phyloP scores from a whole-genome alignment of 2,329 filamentous ascomycete species.

The Dissoconium aciculare region DNA sequence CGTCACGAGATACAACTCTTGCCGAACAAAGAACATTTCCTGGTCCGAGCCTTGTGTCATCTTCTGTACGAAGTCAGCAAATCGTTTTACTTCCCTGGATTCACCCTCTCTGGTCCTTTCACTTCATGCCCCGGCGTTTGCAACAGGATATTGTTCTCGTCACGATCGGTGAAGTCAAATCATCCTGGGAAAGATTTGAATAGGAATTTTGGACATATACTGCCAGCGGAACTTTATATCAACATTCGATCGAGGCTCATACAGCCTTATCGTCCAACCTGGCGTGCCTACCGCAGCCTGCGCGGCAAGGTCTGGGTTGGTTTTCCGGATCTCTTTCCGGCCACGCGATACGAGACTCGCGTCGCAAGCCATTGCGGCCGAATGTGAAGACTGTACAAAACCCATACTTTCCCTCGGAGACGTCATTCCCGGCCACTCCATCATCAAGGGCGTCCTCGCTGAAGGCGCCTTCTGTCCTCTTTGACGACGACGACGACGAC shows the following conservation, averaged over 20 bases:
- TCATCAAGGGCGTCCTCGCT: slow-evolving; percentile 17
- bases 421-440: slow-evolving; percentile 11
- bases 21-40: no score
- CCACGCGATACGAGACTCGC: neutral
- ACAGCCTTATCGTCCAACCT: neutral
- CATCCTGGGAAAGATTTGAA: no score
- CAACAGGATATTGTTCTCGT: no score
- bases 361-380: slow-evolving; percentile 8
- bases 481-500: slow-evolving; percentile 29
- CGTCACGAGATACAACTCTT: no score
- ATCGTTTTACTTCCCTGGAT: no score
- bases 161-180: no score
- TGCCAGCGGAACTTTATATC: no score
- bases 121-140: no score
- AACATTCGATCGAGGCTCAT: neutral
- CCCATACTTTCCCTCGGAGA: no score
- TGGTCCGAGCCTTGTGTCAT: no score
- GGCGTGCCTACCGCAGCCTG: neutral
- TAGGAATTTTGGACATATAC: neutral
- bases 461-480: slow-evolving; percentile 14
- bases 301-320: neutral
- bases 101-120: no score
- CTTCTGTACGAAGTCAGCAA: no score
- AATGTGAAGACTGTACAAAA: slow-evolving; percentile 21
- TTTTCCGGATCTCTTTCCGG: neutral